These are phyloP conservation scores for Lepidium aucheri DNA, from an alignment of 345 rosid species.

Conservation along the genomic window DNA sequence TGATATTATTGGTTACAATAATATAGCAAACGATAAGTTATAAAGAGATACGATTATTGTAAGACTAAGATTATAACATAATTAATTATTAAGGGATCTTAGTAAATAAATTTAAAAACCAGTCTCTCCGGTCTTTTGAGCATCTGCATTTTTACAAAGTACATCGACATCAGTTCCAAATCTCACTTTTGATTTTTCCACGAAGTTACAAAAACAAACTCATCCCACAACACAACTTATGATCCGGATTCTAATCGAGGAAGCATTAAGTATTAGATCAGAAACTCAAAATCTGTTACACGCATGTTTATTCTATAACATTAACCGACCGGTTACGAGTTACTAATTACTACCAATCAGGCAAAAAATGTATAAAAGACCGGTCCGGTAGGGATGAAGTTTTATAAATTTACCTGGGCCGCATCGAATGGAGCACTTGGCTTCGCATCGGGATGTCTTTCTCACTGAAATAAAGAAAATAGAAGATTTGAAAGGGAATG, in stretches of 20 bases:
- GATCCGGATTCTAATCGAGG: neutral
- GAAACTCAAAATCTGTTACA: neutral
- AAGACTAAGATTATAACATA: slow-evolving; percentile 2
- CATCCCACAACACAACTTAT: neutral
- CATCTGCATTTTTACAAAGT: slow-evolving; percentile 3
- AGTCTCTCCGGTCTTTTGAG: slow-evolving; percentile 3
- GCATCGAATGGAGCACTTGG: slow-evolving; percentile 47
- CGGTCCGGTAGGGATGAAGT: neutral
- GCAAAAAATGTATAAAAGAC: neutral
- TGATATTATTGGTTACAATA: neutral
- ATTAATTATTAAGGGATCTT: neutral
- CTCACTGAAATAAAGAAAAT: slow-evolving; percentile 26
- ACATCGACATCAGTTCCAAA: neutral
- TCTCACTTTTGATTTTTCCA: neutral
- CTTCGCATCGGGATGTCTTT: slow-evolving; percentile 41
- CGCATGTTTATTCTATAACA: neutral
- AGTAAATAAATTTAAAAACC: neutral
- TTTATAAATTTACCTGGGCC: slow-evolving; percentile 29
- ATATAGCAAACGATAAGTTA: too few relatives aligned
- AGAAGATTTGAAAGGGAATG: neutral
- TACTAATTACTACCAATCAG: neutral
- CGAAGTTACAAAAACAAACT: neutral
- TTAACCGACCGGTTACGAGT: neutral
- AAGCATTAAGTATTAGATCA: neutral
- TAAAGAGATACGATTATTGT: neutral